Percentiles rank a stretch among this genome's conserved stretches.
These are phyloP conservation scores for Penicillium italicum DNA, from an alignment of 2,329 filamentous ascomycete genomes.

Conservation along the genomic window DNA sequence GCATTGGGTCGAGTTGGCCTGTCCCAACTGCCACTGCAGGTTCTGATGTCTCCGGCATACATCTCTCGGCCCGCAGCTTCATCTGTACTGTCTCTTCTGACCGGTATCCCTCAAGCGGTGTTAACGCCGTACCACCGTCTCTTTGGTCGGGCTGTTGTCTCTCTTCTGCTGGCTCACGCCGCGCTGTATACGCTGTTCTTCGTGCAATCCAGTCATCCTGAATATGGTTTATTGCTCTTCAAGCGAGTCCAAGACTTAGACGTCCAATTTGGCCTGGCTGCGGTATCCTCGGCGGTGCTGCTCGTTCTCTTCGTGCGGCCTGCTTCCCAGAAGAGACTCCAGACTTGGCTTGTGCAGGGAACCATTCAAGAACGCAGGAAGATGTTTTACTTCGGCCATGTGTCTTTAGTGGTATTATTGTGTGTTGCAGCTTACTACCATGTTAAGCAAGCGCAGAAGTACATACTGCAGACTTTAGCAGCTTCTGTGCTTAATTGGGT, in stretches of 20 bases:
- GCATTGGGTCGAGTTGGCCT: slow-evolving; percentile 57
- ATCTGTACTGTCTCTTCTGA: slow-evolving; percentile 52
- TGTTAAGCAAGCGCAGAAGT: slow-evolving; percentile 53
- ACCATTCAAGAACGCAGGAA: slow-evolving; percentile 35
- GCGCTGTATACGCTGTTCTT: slow-evolving; percentile 58
- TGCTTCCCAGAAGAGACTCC: slow-evolving; percentile 10
- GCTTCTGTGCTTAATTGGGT: slow-evolving; percentile 46
- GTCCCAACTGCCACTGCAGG: slow-evolving; percentile 59
- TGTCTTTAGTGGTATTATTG: slow-evolving; percentile 50
- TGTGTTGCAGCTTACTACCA: slow-evolving; percentile 53
- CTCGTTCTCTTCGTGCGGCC: slow-evolving; percentile 50
- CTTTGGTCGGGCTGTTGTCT: slow-evolving; percentile 53
- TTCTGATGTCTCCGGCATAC: slow-evolving; percentile 49
- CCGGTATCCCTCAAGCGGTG: slow-evolving; percentile 52
- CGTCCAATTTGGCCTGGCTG: slow-evolving; percentile 54
- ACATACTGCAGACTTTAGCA: slow-evolving; percentile 50
- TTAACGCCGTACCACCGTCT: slow-evolving; percentile 58
- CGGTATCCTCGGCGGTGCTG: slow-evolving; percentile 45
- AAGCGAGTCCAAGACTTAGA: slow-evolving; percentile 56
- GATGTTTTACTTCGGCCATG: slow-evolving; percentile 56
- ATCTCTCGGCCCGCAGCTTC: slow-evolving; percentile 43
- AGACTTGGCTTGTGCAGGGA: slow-evolving; percentile 7
- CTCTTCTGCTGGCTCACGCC: slow-evolving; percentile 52
- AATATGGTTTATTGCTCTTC: slow-evolving; percentile 42
- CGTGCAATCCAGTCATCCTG: slow-evolving; percentile 42